Conservation (phyloP, 1,284 basidiomycete species). For the Ceratobasidium sp. region DNA sequence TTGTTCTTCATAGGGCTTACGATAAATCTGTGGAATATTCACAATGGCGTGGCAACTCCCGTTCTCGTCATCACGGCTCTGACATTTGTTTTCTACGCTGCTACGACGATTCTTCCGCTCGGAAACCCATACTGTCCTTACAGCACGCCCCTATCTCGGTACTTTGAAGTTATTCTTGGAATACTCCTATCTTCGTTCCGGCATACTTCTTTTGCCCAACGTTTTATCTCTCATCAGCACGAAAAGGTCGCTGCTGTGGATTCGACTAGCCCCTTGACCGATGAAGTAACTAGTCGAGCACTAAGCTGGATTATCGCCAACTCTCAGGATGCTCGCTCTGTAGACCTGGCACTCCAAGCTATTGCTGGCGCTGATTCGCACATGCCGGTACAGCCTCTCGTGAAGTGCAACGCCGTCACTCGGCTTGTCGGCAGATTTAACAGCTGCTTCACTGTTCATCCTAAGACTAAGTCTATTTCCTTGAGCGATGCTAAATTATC, state of each 20-base stretch:
- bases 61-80: neutral
- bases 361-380: neutral
- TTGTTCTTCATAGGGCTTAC: constrained; percentile 10
- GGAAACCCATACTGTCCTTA: neutral
- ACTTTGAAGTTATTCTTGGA: neutral
- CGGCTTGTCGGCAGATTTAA: neutral
- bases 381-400: neutral
- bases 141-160: neutral
- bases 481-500: neutral
- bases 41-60: constrained; percentile 13
- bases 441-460: neutral
- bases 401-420: neutral
- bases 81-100: neutral
- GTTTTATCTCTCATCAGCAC: neutral
- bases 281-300: neutral
- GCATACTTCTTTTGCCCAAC: neutral
- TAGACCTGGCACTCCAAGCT: constrained; percentile 13
- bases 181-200: neutral
- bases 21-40: constrained; percentile 10
- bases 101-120: constrained; percentile 9
- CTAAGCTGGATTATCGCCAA: constrained; percentile 8
- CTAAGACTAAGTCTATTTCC: neutral
- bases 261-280: neutral
- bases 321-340: neutral
- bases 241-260: neutral